A percentile compares a stretch with the other conserved stretches of the same genome.
Conservation (phyloP, 768 basidiomycete species). For the Leccinum subgranulosum region DNA sequence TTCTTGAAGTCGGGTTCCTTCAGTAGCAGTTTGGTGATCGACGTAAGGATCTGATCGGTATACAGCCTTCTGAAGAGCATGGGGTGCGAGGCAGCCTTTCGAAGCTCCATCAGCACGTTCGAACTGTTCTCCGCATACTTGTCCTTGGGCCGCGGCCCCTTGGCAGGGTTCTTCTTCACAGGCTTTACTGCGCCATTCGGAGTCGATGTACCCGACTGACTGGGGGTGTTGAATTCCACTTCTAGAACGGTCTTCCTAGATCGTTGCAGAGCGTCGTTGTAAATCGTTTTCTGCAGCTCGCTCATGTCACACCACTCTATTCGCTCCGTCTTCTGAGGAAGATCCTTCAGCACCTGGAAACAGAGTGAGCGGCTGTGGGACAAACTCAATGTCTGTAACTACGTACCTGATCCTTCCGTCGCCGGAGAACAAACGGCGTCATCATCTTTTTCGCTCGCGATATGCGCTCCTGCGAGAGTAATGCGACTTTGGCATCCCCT, state of each 20-base stretch:
- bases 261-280: slow-evolving; percentile 79
- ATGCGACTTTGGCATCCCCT: slow-evolving; percentile 82
- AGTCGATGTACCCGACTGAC: slow-evolving; percentile 31
- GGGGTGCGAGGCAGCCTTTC: slow-evolving; percentile 95
- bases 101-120: slow-evolving; percentile 95
- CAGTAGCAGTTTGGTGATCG: slow-evolving; percentile 77
- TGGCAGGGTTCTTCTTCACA: slow-evolving; percentile 31
- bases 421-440: slow-evolving; percentile 97
- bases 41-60: slow-evolving; percentile 68
- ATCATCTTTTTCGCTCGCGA: slow-evolving; percentile 98
- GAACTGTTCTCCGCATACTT: slow-evolving; percentile 82
- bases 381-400: not conserved
- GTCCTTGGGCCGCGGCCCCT: slow-evolving; percentile 48
- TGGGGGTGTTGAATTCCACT: slow-evolving; percentile 21
- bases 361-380: not conserved
- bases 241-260: slow-evolving; percentile 80
- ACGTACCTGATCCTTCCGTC: slow-evolving; percentile 87
- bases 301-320: slow-evolving; percentile 98
- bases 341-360: slow-evolving; percentile 79
- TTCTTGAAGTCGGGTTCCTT: slow-evolving; percentile 92
- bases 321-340: slow-evolving; percentile 89
- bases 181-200: slow-evolving; percentile 27
- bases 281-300: slow-evolving; percentile 73
- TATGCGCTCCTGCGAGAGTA: slow-evolving; percentile 90
- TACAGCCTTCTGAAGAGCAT: slow-evolving; percentile 91